Percentiles rank a stretch among this genome's conserved stretches.
These are phyloP conservation scores for Globisporangium spinosum DNA, from an alignment of 352 stramenopile species.

Conservation along the genomic window DNA sequence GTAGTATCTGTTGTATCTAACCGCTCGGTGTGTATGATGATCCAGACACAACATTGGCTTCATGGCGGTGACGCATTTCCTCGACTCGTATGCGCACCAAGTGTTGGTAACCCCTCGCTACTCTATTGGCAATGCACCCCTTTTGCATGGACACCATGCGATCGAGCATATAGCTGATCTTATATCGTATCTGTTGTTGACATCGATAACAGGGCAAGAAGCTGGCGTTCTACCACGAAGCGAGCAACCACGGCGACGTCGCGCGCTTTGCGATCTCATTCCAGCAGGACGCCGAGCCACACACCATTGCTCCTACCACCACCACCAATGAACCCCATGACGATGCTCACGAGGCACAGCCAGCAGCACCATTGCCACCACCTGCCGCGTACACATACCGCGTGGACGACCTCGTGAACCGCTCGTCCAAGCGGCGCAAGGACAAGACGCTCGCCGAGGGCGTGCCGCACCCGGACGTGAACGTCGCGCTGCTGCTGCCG, in stretches of 20 bases:
- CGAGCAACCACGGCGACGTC: slow-evolving; percentile 62
- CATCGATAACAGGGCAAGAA: slow-evolving; percentile 31
- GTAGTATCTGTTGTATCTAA: not conserved
- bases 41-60: slow-evolving; percentile 79
- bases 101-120: slow-evolving; percentile 39
- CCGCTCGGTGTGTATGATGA: not conserved
- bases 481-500: slow-evolving; percentile 71
- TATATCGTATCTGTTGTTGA: not conserved
- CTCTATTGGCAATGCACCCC: not conserved
- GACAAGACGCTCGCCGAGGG: slow-evolving; percentile 70
- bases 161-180: not conserved
- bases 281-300: slow-evolving; percentile 46
- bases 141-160: not conserved
- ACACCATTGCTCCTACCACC: not conserved
- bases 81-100: slow-evolving; percentile 56
- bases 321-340: not conserved
- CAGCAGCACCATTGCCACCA: too few species aligned
- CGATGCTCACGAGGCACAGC: not conserved
- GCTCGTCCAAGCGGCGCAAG: slow-evolving; percentile 68
- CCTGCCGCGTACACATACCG: slow-evolving; percentile 28
- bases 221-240: slow-evolving; percentile 53
- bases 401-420: slow-evolving; percentile 73
- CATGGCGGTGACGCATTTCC: slow-evolving; percentile 58
- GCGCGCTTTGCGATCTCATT: slow-evolving; percentile 53
- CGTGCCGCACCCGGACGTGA: slow-evolving; percentile 67